Evolutionary conservation across 768 basidiomycete species (phyloP).

Genomic region (Termitomyces sp.): DNA sequence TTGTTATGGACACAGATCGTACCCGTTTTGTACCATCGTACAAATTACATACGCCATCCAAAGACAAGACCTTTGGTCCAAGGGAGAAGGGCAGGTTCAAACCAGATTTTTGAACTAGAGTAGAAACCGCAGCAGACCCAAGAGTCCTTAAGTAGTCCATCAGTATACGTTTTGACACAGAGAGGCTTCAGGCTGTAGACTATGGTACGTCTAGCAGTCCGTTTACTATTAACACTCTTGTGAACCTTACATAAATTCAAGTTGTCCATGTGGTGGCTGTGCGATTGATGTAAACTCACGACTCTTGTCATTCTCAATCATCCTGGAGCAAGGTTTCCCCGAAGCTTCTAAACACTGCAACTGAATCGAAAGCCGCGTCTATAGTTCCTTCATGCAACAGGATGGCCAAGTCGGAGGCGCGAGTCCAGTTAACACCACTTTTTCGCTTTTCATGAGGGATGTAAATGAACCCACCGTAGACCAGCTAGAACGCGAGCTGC

Average conservation of each 20-base stretch:
- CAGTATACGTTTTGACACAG: neutral
- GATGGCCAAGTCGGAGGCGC: constrained; percentile 7
- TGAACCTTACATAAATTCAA: no score
- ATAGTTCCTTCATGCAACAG: constrained; percentile 11
- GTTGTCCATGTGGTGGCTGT: constrained; percentile 11
- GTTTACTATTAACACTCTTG: no score
- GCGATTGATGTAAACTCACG: neutral
- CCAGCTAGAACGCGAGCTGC: constrained; percentile 72
- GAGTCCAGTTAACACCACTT: neutral
- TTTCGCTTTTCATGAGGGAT: neutral
- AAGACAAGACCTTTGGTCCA: constrained; percentile 65
- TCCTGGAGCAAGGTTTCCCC: neutral
- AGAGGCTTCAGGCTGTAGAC: neutral
- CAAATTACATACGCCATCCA: constrained; percentile 78
- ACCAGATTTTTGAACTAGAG: constrained; percentile 91
- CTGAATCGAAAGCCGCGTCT: neutral
- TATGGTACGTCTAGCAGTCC: neutral
- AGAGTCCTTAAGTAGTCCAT: constrained; percentile 86
- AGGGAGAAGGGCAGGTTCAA: constrained; percentile 86
- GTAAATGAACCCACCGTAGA: constrained; percentile 40
- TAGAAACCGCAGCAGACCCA: constrained; percentile 84
- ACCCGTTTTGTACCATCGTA: constrained; percentile 91
- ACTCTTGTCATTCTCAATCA: neutral
- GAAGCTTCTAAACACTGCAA: neutral
- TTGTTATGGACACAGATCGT: constrained; percentile 12